These are phyloP conservation scores for Leccinum disarticulatum DNA, from an alignment of 768 basidiomycete species.

Conservation along the genomic window DNA sequence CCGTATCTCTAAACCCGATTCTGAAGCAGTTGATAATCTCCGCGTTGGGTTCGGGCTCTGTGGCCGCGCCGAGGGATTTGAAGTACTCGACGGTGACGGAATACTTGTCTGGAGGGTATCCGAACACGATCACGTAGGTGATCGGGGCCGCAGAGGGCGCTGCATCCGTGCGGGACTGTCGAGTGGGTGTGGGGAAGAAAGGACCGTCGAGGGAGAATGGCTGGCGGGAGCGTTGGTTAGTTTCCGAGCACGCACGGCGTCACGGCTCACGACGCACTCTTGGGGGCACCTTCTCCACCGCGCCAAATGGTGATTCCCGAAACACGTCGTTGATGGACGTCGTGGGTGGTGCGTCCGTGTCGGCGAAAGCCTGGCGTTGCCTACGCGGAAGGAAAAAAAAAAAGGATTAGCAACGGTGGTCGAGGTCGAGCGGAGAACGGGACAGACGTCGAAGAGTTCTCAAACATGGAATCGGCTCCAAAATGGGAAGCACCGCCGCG, in stretches of 20 bases:
- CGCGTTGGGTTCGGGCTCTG: constrained; percentile 63
- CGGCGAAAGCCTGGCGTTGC: constrained; percentile 60
- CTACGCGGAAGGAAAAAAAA: constrained; percentile 29
- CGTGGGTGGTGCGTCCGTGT: constrained; percentile 81
- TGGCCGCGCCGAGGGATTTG: constrained; percentile 67
- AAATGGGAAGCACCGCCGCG: constrained; percentile 68
- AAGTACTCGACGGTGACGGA: constrained; percentile 72
- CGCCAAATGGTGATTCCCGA: constrained; percentile 43
- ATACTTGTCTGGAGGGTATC: constrained; percentile 84
- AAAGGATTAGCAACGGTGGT: constrained; percentile 7
- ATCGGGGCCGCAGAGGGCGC: constrained; percentile 39
- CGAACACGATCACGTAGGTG: constrained; percentile 76
- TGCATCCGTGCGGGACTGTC: constrained; percentile 25
- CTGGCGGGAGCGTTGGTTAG: constrained; percentile 7
- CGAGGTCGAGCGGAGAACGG: neutral
- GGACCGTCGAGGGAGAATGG: constrained; percentile 24
- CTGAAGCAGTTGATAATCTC: constrained; percentile 81
- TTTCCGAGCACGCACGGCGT: neutral
- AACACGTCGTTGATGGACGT: constrained; percentile 76
- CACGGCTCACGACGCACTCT: constrained; percentile 17
- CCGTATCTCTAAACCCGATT: constrained; percentile 69
- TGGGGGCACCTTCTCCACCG: constrained; percentile 24
- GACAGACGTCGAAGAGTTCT: constrained; percentile 47
- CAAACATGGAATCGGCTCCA: constrained; percentile 85
- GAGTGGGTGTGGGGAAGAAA: constrained; percentile 14